Conservation (phyloP, 208 protist genomes). For the Leishmania braziliensis region DNA sequence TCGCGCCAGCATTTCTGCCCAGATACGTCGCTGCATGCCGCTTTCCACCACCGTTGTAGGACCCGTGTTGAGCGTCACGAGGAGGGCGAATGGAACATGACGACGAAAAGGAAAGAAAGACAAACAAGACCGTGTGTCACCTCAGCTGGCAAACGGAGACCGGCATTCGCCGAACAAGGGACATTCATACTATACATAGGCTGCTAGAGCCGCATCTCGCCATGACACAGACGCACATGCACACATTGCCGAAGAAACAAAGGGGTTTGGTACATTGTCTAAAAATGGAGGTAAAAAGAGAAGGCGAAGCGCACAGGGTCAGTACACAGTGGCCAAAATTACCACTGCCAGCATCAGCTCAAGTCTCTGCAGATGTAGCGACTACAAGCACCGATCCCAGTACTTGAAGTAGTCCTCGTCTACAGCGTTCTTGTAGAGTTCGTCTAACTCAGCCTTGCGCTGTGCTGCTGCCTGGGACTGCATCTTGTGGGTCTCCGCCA, state of each 20-base stretch:
- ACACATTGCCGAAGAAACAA: constrained; percentile 1
- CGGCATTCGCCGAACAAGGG: constrained; percentile 1
- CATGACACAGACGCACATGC: constrained; percentile 1
- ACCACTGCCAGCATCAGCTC: background rate
- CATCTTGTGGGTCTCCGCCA: constrained; percentile 69
- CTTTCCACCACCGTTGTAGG: background rate
- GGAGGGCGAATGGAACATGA: background rate
- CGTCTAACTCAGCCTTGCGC: constrained; percentile 65
- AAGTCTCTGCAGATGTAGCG: background rate
- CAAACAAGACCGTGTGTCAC: background rate
- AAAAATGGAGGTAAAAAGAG: constrained; percentile 12
- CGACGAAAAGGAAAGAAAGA: background rate
- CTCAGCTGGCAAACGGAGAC: background rate
- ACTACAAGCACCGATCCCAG: constrained; percentile 83
- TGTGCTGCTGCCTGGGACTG: constrained; percentile 53
- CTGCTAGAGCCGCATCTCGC: background rate
- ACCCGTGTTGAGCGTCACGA: background rate
- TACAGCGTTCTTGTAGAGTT: constrained; percentile 86
- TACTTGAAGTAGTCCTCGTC: constrained; percentile 94
- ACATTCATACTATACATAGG: constrained; percentile 5
- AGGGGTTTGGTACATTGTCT: background rate
- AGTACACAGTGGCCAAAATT: background rate
- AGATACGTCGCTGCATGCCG: background rate
- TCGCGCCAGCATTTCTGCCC: background rate
- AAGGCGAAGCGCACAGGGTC: background rate